phyloP scores from a whole-genome alignment of 345 rosid species.

The Eucalyptus erythrocorys region DNA sequence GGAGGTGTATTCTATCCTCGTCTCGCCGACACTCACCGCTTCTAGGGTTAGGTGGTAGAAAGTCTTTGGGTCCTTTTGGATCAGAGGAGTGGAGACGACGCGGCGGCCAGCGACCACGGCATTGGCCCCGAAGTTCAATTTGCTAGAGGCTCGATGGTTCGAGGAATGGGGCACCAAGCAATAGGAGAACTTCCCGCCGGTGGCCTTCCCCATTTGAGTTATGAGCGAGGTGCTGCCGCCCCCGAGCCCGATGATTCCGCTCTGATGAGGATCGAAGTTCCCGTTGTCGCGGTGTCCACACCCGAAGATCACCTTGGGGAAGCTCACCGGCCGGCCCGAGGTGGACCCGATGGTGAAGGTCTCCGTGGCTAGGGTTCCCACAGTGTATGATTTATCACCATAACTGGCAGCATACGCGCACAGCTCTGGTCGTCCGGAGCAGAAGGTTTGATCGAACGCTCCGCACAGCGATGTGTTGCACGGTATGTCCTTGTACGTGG shows the following conservation, averaged over 20 bases:
- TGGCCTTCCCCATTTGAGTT: neutral
- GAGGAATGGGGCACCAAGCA: conserved; percentile 28
- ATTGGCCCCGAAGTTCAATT: neutral
- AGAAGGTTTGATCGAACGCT: neutral
- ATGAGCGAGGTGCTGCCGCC: neutral
- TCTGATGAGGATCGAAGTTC: neutral
- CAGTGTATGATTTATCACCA: conserved; percentile 21
- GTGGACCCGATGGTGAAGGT: neutral
- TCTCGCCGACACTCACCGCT: conserved; percentile 18
- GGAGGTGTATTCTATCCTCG: neutral
- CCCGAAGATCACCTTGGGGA: neutral
- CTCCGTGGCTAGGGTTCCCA: conserved; percentile 17
- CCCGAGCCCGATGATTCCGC: neutral
- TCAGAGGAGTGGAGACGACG: conserved; percentile 25
- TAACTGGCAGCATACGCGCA: conserved; percentile 19
- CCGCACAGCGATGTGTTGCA: conserved; percentile 18
- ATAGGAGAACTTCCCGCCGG: conserved; percentile 26
- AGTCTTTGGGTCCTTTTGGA: conserved; percentile 7
- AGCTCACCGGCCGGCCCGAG: neutral
- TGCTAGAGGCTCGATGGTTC: conserved; percentile 10
- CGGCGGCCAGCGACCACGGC: neutral
- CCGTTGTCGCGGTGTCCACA: conserved; percentile 15
- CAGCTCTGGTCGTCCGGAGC: neutral
- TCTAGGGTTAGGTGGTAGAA: conserved; percentile 41
- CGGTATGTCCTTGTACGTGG: conserved; percentile 6